Base-by-base conservation (phyloP, 2,329 filamentous ascomycete genomes). In the Venturia carpophila region DNA sequence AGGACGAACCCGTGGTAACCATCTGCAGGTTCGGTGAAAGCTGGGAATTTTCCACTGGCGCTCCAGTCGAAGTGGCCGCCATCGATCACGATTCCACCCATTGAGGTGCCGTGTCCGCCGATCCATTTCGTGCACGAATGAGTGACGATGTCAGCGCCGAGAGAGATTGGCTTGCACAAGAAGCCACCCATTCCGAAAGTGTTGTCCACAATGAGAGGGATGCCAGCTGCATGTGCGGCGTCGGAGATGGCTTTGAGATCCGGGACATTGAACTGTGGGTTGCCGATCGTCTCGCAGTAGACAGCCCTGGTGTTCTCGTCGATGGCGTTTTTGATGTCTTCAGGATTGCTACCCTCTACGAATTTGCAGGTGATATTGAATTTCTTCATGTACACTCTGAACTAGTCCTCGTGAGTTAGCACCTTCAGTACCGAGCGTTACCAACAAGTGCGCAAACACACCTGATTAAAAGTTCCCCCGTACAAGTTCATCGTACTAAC, bases 331-430 rank as follows among this genome's bases (percentile, higher is more conserved):
- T 61, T 61, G 49, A 71, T 69, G 27, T 67, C 65, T n/a, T 66
- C 24, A 17, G 69, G 71, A 68, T 63, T 66, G 42, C 66, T 70
- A 67, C 67, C 73, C 68, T 72, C 72, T 68, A 77, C 71, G 69
- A 74, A 75, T 70, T 77, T 75, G 69, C 73, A 72, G 63, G 72
- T 66, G 67, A 77, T 75, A 66, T 75, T 72, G 69, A 78, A 74
- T 61, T 75, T 75, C 67, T 71, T 73, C 67, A 77, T 64, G 66
- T 75, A 75, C 15, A 76, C 74, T 10, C 73, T 70, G 67, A 76
- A 76, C 30, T 34, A 34, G 6, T 34, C 6, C 30, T 34, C 30
- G 6, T 34, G 30, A 6, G 30, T 34, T 34, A 34, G 30, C 30
- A 34, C 30, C 30, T 34, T 34, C 30, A 34, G 30, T 3, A 34